Evolutionary conservation across 257 asterid genomes (phyloP).

Genomic region (Nicotiana sylvestris): DNA sequence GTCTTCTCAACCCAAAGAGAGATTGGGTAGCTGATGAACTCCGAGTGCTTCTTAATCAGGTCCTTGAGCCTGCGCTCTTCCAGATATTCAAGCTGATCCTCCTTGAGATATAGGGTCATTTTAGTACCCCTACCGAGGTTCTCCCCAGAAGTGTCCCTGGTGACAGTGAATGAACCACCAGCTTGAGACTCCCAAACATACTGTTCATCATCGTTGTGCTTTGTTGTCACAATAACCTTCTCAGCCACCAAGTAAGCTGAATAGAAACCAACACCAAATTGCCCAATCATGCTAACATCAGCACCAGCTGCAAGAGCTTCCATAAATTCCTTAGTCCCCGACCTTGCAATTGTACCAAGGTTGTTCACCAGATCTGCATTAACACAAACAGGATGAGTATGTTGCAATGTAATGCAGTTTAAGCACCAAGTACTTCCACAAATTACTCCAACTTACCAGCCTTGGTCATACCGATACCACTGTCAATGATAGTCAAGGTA

Average conservation of each 20-base stretch:
- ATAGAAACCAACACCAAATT: slow-evolving; percentile 66
- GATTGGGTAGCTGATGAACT: slow-evolving; percentile 63
- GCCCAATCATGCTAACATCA: slow-evolving; percentile 76
- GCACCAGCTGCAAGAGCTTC: slow-evolving; percentile 71
- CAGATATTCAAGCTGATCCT: slow-evolving; percentile 67
- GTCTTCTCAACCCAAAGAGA: slow-evolving; percentile 62
- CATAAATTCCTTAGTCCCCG: slow-evolving; percentile 69
- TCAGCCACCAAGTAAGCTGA: slow-evolving; percentile 66
- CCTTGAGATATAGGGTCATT: slow-evolving; percentile 52
- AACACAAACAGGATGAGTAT: not conserved
- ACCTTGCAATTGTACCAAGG: slow-evolving; percentile 60
- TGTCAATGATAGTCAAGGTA: slow-evolving; percentile 47
- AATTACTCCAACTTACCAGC: slow-evolving; percentile 40
- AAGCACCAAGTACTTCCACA: not conserved
- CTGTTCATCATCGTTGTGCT: slow-evolving; percentile 61
- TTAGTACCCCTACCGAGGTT: slow-evolving; percentile 54
- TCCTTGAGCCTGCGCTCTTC: slow-evolving; percentile 68
- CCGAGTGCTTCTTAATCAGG: slow-evolving; percentile 57
- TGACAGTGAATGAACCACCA: slow-evolving; percentile 62
- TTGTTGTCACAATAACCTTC: slow-evolving; percentile 56
- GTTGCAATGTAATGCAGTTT: no score
- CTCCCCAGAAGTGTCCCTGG: slow-evolving; percentile 57
- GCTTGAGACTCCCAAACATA: slow-evolving; percentile 76
- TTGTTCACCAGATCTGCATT: slow-evolving; percentile 64
- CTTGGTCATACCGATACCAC: slow-evolving; percentile 74